These are phyloP conservation scores for Calonectria hongkongensis DNA, from an alignment of 2,329 filamentous ascomycete genomes.

Conservation along the genomic window DNA sequence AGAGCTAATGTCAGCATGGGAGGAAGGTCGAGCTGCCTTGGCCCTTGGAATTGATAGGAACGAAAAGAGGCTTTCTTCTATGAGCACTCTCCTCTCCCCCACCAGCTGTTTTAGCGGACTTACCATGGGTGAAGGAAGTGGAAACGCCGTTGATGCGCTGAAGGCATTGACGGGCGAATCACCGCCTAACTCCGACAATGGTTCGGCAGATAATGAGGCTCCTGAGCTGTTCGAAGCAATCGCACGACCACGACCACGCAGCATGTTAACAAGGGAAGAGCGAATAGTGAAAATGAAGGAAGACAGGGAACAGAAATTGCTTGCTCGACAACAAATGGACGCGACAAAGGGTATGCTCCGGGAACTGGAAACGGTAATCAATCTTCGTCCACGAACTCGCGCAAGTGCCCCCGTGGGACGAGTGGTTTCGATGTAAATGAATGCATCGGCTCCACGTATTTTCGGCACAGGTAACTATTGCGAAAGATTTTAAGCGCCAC, in stretches of 20 bases:
- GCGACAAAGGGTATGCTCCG: slow-evolving; percentile 92
- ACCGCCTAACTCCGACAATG: slow-evolving; percentile 71
- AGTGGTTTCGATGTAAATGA: slow-evolving; percentile 65
- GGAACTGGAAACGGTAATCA: slow-evolving; percentile 93
- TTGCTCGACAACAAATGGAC: slow-evolving; percentile 83
- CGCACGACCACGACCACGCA: slow-evolving; percentile 81
- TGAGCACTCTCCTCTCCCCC: slow-evolving; percentile 76
- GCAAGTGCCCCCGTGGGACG: slow-evolving; percentile 61
- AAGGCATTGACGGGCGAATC: slow-evolving; percentile 85
- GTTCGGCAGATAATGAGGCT: slow-evolving; percentile 77
- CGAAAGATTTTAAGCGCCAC: slow-evolving; percentile 7
- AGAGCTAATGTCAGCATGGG: slow-evolving; percentile 88
- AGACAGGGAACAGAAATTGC: slow-evolving; percentile 84
- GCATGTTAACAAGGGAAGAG: slow-evolving; percentile 87
- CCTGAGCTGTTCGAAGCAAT: slow-evolving; percentile 95
- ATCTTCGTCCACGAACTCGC: slow-evolving; percentile 66
- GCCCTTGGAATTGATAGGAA: slow-evolving; percentile 88
- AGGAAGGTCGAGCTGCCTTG: slow-evolving; percentile 88
- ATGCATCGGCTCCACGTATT: slow-evolving; percentile 43
- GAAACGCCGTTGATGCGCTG: slow-evolving; percentile 76
- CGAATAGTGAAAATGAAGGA: slow-evolving; percentile 91
- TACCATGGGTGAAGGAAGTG: slow-evolving; percentile 75
- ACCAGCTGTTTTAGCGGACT: slow-evolving; percentile 80
- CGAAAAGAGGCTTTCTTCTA: slow-evolving; percentile 80
- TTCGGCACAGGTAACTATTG: background rate